phyloP scores from a whole-genome alignment of 2,329 filamentous ascomycete genomes.

The Paraconiothyrium brasiliense region DNA sequence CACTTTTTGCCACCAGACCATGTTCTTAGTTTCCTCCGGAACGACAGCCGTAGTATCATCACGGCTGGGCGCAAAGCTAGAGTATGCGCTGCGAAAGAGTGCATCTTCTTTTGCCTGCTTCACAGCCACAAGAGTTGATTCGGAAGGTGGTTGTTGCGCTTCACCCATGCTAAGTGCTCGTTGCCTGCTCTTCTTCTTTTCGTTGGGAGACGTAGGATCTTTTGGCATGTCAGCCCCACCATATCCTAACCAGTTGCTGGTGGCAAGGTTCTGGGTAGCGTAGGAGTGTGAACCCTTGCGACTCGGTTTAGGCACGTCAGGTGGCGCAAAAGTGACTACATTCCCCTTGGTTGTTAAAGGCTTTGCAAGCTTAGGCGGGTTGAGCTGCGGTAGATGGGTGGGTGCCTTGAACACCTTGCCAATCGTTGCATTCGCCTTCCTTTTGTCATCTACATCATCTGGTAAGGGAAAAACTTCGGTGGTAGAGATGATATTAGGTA shows the following conservation, averaged over 20 bases:
- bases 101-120: constrained; percentile 75
- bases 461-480: constrained; percentile 70
- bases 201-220: constrained; percentile 66
- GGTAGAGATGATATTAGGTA: constrained; percentile 79
- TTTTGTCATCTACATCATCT: constrained; percentile 50
- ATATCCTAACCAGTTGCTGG: constrained; percentile 72
- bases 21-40: constrained; percentile 71
- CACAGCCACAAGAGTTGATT: constrained; percentile 49
- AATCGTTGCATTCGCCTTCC: constrained; percentile 70
- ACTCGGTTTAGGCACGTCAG: constrained; percentile 61
- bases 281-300: constrained; percentile 63
- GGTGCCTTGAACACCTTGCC: constrained; percentile 79
- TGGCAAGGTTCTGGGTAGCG: constrained; percentile 70
- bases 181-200: constrained; percentile 74
- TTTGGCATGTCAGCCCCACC: constrained; percentile 55
- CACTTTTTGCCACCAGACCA: constrained; percentile 79
- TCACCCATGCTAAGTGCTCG: constrained; percentile 73
- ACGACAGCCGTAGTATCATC: constrained; percentile 78
- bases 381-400: constrained; percentile 69
- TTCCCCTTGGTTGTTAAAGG: constrained; percentile 69
- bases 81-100: constrained; percentile 79
- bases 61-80: constrained; percentile 78
- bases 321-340: constrained; percentile 60
- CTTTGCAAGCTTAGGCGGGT: constrained; percentile 77
- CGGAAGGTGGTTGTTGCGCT: constrained; percentile 62